Conservation (phyloP, 2,329 filamentous ascomycete species). For the Immersiporthe knoxdaviesiana region DNA sequence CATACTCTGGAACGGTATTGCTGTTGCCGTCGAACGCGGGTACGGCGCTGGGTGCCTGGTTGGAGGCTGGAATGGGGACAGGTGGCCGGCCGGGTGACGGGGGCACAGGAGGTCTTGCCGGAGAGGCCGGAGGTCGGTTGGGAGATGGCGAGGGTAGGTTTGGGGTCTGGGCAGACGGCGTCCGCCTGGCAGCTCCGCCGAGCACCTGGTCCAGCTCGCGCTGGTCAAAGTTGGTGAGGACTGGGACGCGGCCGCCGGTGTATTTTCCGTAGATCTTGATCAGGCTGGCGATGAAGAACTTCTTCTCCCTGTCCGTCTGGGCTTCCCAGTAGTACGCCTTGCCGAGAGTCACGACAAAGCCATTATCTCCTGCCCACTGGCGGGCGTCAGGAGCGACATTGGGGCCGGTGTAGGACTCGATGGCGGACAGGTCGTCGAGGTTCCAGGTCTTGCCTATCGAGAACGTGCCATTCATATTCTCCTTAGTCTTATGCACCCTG, state of each 20-base stretch:
- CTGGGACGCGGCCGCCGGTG: constrained; percentile 80
- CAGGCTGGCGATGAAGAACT: constrained; percentile 95
- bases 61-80: constrained; percentile 29
- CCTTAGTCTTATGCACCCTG: constrained; percentile 93
- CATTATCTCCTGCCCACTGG: constrained; percentile 80
- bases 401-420: constrained; percentile 78
- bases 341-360: constrained; percentile 84
- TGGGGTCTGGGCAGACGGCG: constrained; percentile 38
- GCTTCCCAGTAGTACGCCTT: constrained; percentile 99
- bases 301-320: constrained; percentile 91
- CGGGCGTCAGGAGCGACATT: constrained; percentile 61
- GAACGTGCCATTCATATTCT: constrained; percentile 91
- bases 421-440: constrained; percentile 81
- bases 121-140: constrained; percentile 19
- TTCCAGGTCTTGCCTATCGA: constrained; percentile 99
- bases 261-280: constrained; percentile 98
- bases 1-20: constrained; percentile 26
- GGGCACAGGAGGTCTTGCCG: constrained; percentile 36
- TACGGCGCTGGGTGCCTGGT: constrained; percentile 23
- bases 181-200: constrained; percentile 53
- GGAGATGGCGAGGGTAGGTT: constrained; percentile 30
- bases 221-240: constrained; percentile 80
- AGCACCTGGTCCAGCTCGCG: constrained; percentile 77
- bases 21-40: constrained; percentile 39
- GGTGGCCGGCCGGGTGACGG: constrained; percentile 32